A percentile compares a stretch with the other conserved stretches of the same genome.
phyloP scores from a whole-genome alignment of 352 stramenopile species.

The Phytophthora agathidicida region DNA sequence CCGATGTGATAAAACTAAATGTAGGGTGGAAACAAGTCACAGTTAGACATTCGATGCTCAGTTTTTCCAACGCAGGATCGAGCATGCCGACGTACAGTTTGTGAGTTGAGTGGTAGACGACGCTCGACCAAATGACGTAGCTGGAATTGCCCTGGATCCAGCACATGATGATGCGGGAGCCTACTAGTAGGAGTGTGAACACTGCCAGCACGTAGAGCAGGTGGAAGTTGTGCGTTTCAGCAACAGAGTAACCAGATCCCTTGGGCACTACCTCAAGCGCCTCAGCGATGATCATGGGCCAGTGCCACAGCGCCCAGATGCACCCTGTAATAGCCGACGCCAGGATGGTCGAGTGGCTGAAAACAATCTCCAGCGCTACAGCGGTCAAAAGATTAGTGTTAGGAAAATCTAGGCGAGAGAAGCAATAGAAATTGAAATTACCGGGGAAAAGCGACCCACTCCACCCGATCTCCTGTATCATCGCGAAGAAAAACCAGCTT shows the following conservation, averaged over 20 bases:
- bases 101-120: slow-evolving; percentile 86
- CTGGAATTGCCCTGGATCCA: slow-evolving; percentile 90
- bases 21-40: background rate
- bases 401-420: background rate
- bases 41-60: background rate
- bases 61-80: background rate
- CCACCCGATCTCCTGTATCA: slow-evolving; percentile 88
- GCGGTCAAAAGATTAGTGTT: background rate
- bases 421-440: slow-evolving; percentile 28
- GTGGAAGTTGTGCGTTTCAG: slow-evolving; percentile 79
- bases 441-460: slow-evolving; percentile 88
- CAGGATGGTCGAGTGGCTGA: slow-evolving; percentile 87
- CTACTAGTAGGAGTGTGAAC: slow-evolving; percentile 82
- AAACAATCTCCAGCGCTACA: slow-evolving; percentile 85
- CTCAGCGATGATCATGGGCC: slow-evolving; percentile 90
- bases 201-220: slow-evolving; percentile 78
- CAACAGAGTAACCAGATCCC: slow-evolving; percentile 80
- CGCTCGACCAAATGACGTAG: slow-evolving; percentile 90
- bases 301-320: slow-evolving; percentile 88
- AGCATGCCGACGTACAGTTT: slow-evolving; percentile 69
- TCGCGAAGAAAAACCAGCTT: slow-evolving; percentile 85
- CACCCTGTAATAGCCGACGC: slow-evolving; percentile 85
- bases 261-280: slow-evolving; percentile 72
- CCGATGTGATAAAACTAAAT: slow-evolving; percentile 83
- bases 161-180: slow-evolving; percentile 91